Percentiles rank a stretch among this genome's conserved stretches.
Evolutionary conservation across 75 land plant species (phyloP).

Genomic region (Pseudotsuga menziesii): DNA sequence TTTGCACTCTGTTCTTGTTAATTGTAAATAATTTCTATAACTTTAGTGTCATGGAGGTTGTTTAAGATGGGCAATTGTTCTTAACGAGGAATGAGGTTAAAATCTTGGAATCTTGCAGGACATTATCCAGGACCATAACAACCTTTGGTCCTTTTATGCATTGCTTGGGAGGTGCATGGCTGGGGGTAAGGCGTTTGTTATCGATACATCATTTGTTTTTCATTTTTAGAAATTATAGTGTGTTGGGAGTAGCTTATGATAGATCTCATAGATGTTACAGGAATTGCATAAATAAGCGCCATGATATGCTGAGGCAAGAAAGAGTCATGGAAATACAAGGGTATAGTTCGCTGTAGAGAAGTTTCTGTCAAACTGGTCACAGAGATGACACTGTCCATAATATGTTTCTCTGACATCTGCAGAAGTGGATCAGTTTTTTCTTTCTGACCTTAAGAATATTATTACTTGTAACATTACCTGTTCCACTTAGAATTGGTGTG

Average conservation of each 20-base stretch:
- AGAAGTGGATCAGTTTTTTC: not conserved
- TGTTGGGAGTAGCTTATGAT: too few relatives aligned
- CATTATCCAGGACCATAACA: slow-evolving; percentile 8
- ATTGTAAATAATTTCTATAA: not conserved
- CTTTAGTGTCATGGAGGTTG: not conserved
- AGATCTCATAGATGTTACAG: not conserved
- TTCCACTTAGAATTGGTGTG: not conserved
- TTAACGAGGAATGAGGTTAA: not conserved
- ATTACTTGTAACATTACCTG: not conserved
- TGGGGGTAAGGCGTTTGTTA: not conserved
- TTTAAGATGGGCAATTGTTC: not conserved
- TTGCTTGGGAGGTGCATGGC: not conserved
- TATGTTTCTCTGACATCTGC: not conserved
- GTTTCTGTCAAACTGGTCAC: not conserved
- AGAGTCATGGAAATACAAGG: not conserved
- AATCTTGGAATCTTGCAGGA: not conserved
- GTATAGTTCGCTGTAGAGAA: not conserved
- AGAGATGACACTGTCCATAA: not conserved
- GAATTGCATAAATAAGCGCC: not conserved
- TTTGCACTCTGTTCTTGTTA: not conserved
- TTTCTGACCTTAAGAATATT: not conserved
- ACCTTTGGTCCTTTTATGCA: not conserved
- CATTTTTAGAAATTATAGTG: not conserved
- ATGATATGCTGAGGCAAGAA: not conserved
- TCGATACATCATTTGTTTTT: not conserved